A percentile compares a stretch with the other conserved stretches of the same genome.
Evolutionary conservation across 164 flowering plant species (phyloP).

Genomic region (Stephania yunnanensis): DNA sequence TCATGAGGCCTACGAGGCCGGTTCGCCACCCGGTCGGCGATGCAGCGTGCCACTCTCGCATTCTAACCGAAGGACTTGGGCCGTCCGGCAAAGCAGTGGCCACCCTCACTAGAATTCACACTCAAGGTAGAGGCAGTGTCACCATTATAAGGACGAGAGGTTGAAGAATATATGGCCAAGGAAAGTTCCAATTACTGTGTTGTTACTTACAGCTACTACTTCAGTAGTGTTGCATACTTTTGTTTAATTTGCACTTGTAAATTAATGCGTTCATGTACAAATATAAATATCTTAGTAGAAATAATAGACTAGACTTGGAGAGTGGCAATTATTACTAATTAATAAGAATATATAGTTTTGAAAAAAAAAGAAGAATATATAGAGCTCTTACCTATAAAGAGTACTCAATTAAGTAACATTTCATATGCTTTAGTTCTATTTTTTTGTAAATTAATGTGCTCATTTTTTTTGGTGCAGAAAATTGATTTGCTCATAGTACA

Average conservation of each 20-base stretch:
- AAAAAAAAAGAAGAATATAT: too few relatives aligned
- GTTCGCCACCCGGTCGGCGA: slow-evolving; percentile 37
- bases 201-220: background rate
- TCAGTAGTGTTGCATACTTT: background rate
- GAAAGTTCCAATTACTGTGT: background rate
- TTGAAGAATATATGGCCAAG: slow-evolving; percentile 9
- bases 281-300: background rate
- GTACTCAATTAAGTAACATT: too few relatives aligned
- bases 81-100: slow-evolving; percentile 36
- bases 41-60: slow-evolving; percentile 20
- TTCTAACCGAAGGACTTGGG: slow-evolving; percentile 16
- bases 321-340: background rate
- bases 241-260: background rate
- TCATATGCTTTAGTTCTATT: too few relatives aligned
- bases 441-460: too few relatives aligned
- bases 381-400: too few relatives aligned
- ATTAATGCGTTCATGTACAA: background rate
- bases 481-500: too few relatives aligned
- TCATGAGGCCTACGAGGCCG: slow-evolving; percentile 31
- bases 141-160: slow-evolving; percentile 36
- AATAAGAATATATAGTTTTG: too few relatives aligned
- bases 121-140: slow-evolving; percentile 39
- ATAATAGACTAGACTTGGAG: background rate
- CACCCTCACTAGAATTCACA: slow-evolving; percentile 33
- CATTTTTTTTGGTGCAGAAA: too few relatives aligned